A percentile compares a stretch with the other conserved stretches of the same genome.
Conservation (phyloP, 768 basidiomycete genomes). For the Mycena filopes region DNA sequence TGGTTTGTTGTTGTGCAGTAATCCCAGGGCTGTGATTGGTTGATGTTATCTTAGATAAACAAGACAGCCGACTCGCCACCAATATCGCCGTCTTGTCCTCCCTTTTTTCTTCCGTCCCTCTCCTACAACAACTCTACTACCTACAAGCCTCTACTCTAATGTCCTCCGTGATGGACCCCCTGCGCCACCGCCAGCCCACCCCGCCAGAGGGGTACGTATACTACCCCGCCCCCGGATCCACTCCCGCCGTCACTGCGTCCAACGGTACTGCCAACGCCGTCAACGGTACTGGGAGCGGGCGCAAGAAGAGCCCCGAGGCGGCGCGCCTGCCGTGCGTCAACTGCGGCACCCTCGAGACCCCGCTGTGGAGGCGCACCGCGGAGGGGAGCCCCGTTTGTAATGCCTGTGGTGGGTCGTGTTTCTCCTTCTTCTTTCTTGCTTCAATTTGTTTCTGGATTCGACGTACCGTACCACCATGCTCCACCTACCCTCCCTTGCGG, state of each 20-base stretch:
- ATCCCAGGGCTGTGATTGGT: slow-evolving; percentile 19
- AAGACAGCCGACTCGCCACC: neutral
- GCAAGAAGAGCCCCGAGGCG: slow-evolving; percentile 24
- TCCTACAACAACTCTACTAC: neutral
- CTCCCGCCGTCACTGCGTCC: neutral
- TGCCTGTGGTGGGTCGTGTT: slow-evolving; percentile 81
- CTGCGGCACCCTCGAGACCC: slow-evolving; percentile 82
- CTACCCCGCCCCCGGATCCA: neutral
- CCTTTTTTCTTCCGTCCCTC: neutral
- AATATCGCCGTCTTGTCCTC: neutral
- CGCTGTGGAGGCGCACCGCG: slow-evolving; percentile 85
- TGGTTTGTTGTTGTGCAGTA: no score
- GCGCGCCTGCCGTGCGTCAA: slow-evolving; percentile 70
- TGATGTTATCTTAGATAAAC: slow-evolving; percentile 35
- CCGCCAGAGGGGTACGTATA: no score
- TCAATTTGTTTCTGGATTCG: no score
- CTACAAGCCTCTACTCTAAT: neutral
- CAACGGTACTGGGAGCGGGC: no score
- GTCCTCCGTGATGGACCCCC: neutral
- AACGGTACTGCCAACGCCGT: neutral
- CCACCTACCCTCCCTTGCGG: no score
- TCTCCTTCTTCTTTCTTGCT: slow-evolving; percentile 43
- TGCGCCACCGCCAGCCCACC: neutral
- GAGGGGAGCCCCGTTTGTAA: slow-evolving; percentile 90
- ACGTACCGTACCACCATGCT: no score